These are phyloP conservation scores for Quercus phellos DNA, from an alignment of 331 rosid species.

Conservation along the genomic window DNA sequence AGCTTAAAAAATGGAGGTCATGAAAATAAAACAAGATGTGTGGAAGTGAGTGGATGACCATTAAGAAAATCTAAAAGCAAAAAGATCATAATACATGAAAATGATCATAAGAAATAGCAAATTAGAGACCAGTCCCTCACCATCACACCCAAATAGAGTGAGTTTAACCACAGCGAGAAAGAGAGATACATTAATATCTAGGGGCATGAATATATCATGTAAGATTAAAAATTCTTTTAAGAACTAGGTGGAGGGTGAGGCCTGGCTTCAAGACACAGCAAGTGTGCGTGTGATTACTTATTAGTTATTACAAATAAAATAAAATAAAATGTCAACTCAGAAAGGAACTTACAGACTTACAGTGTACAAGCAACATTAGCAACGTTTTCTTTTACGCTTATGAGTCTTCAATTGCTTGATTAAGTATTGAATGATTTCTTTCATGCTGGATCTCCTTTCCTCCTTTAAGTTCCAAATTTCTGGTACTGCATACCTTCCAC, in stretches of 20 bases:
- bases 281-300: no score
- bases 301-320: no score
- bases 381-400: slow-evolving; percentile 28
- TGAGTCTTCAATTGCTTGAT: slow-evolving; percentile 26
- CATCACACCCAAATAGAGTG: background rate
- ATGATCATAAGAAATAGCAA: background rate
- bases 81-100: background rate
- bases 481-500: slow-evolving; percentile 29
- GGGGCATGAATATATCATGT: no score
- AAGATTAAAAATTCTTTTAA: no score
- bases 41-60: background rate
- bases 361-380: background rate
- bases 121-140: background rate
- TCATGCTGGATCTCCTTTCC: slow-evolving; percentile 31
- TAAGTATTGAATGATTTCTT: slow-evolving; percentile 28
- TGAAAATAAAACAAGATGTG: background rate
- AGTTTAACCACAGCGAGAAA: no score
- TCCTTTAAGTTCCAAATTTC: slow-evolving; percentile 39
- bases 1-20: background rate
- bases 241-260: no score
- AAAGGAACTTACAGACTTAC: no score
- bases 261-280: no score
- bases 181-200: no score
- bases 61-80: background rate
- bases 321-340: no score